Conservation (phyloP, 441 rosid species). For the Kokia cookei region DNA sequence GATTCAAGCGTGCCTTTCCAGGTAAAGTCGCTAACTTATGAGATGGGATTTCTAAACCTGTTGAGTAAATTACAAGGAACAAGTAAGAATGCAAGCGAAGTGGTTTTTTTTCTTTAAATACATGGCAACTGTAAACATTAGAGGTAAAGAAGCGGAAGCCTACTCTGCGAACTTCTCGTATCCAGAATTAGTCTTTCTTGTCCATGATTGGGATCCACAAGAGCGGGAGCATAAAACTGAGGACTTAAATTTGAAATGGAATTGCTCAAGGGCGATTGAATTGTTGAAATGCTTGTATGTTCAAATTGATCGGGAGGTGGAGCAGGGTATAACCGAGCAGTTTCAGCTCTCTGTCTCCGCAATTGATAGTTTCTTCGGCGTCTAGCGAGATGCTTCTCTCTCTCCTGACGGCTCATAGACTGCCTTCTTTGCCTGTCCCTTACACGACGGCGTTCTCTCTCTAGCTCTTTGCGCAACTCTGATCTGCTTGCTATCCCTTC, state of each 20-base stretch:
- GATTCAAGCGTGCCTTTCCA: conserved; percentile 55
- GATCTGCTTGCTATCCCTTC: conserved; percentile 35
- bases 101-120: neutral
- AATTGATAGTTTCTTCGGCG: conserved; percentile 86
- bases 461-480: conserved; percentile 61
- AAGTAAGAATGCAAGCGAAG: neutral
- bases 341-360: conserved; percentile 63
- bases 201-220: conserved; percentile 18
- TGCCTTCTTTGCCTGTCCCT: conserved; percentile 83
- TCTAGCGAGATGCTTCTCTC: conserved; percentile 84
- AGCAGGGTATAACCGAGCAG: conserved; percentile 32
- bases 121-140: neutral
- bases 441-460: conserved; percentile 74
- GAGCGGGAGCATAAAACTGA: conserved; percentile 13
- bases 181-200: conserved; percentile 19
- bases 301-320: conserved; percentile 33
- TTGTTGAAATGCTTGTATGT: conserved; percentile 9
- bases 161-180: conserved; percentile 28
- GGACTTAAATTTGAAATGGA: conserved; percentile 21
- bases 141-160: conserved; percentile 4
- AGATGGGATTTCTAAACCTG: conserved; percentile 59
- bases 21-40: conserved; percentile 42
- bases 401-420: conserved; percentile 80
- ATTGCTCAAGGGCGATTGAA: neutral
- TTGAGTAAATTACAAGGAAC: conserved; percentile 3